phyloP scores from a whole-genome alignment of 495 filamentous ascomycete species.

The Terfezia boudieri region DNA sequence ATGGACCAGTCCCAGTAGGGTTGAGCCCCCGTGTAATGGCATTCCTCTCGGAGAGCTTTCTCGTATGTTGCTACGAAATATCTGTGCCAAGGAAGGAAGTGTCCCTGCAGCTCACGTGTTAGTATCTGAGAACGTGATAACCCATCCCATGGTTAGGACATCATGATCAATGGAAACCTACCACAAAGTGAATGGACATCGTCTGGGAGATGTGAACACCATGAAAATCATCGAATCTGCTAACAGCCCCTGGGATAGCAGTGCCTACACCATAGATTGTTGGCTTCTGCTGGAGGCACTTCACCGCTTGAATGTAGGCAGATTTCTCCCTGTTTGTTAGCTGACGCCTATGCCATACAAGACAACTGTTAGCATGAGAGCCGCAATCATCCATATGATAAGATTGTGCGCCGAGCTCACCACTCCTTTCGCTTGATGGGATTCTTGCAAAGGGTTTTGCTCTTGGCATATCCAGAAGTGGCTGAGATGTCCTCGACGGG shows the following conservation, averaged over 20 bases:
- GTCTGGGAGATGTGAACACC: constrained; percentile 48
- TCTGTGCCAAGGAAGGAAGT: constrained; percentile 22
- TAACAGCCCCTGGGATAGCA: constrained; percentile 25
- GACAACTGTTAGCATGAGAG: background rate
- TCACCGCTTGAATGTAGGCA: constrained; percentile 39
- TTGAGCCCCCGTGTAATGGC: constrained; percentile 29
- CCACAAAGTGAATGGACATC: constrained; percentile 35
- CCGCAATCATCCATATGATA: background rate
- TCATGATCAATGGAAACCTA: background rate
- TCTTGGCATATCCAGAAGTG: background rate
- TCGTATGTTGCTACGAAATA: constrained; percentile 30
- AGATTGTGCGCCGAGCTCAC: background rate
- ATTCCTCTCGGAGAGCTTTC: constrained; percentile 45
- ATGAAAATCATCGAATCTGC: constrained; percentile 48
- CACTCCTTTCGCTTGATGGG: background rate
- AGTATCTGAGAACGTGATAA: background rate
- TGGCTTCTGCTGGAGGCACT: constrained; percentile 35
- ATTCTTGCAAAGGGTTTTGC: background rate
- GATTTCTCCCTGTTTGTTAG: constrained; percentile 28
- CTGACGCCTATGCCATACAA: constrained; percentile 23
- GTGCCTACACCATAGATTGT: constrained; percentile 21
- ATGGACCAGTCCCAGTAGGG: constrained; percentile 25
- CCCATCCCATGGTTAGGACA: too few species aligned
- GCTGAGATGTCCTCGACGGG: background rate
- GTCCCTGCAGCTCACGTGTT: constrained; percentile 2